Evolutionary conservation across 2,329 filamentous ascomycete species (phyloP).

Genomic region (Graphiopsis chlorocephala): DNA sequence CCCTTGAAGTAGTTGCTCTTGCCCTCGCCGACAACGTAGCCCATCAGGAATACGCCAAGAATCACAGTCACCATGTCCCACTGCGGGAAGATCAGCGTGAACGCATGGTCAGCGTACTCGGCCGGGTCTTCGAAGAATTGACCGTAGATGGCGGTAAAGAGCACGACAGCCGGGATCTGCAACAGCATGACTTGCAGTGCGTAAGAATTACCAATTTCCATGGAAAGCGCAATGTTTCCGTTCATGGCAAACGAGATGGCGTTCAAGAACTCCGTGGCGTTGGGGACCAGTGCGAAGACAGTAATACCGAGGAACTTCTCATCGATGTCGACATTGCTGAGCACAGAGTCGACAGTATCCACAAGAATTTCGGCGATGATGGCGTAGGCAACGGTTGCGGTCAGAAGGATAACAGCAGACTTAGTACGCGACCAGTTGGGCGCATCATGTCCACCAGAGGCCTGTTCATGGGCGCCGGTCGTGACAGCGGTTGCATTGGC

Average conservation of each 20-base stretch:
- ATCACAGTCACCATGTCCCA: slow-evolving; percentile 99
- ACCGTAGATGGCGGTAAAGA: slow-evolving; percentile 79
- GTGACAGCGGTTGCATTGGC: slow-evolving; percentile 9
- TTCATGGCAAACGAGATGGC: slow-evolving; percentile 99
- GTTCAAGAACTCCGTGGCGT: slow-evolving; percentile 98
- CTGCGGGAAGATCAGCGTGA: slow-evolving; percentile 89
- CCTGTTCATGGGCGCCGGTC: slow-evolving; percentile 11
- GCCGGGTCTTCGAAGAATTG: slow-evolving; percentile 50
- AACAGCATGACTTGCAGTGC: slow-evolving; percentile 93
- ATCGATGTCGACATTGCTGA: slow-evolving; percentile 85
- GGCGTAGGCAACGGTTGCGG: slow-evolving; percentile 89
- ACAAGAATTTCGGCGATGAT: slow-evolving; percentile 96
- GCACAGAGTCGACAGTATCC: slow-evolving; percentile 93
- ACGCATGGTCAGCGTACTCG: slow-evolving; percentile 62
- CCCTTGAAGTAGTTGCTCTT: slow-evolving; percentile 99
- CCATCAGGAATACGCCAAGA: slow-evolving; percentile 90
- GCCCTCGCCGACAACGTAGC: slow-evolving; percentile 96
- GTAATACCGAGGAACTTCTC: slow-evolving; percentile 98
- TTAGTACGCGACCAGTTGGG: slow-evolving; percentile 95
- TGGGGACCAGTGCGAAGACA: slow-evolving; percentile 92
- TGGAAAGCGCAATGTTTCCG: slow-evolving; percentile 94
- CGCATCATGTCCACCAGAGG: slow-evolving; percentile 82
- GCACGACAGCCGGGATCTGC: slow-evolving; percentile 87
- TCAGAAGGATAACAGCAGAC: slow-evolving; percentile 83
- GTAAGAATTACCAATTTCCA: slow-evolving; percentile 98